phyloP scores from a whole-genome alignment of 116 monocot genomes.

The Dioscorea cayenensis region DNA sequence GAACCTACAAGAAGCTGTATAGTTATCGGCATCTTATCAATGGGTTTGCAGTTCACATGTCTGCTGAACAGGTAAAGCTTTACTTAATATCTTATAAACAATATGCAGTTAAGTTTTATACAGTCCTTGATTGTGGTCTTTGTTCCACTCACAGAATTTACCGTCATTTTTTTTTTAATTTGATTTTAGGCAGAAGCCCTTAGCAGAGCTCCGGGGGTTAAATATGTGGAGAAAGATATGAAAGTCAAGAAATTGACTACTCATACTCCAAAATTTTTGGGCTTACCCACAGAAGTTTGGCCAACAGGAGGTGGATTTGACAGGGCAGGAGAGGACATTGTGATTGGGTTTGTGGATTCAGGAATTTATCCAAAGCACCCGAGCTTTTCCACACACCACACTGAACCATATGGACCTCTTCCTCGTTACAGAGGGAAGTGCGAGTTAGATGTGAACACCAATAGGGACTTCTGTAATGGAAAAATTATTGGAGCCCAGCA shows the following conservation, averaged over 20 bases:
- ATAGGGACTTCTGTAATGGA: constrained; percentile 77
- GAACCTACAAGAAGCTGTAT: constrained; percentile 79
- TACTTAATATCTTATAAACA: background rate
- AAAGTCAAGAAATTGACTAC: constrained; percentile 90
- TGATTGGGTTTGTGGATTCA: constrained; percentile 94
- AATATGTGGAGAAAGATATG: constrained; percentile 84
- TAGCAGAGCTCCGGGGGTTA: constrained; percentile 64
- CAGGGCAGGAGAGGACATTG: constrained; percentile 85
- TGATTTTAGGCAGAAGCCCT: constrained; percentile 64
- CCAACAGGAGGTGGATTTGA: constrained; percentile 95
- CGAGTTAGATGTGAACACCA: constrained; percentile 72
- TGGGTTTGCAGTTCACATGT: constrained; percentile 84
- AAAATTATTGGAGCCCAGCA: constrained; percentile 98
- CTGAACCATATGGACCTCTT: constrained; percentile 84
- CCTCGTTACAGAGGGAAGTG: constrained; percentile 82
- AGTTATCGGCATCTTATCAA: constrained; percentile 91
- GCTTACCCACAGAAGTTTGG: constrained; percentile 89
- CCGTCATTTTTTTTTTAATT: background rate
- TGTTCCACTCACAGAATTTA: background rate
- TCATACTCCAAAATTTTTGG: constrained; percentile 92
- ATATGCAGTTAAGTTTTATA: background rate
- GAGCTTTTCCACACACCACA: constrained; percentile 66
- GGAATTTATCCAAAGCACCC: constrained; percentile 91
- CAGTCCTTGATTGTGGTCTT: background rate
- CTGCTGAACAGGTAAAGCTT: constrained; percentile 62